Base-by-base conservation (phyloP, 2,329 filamentous ascomycete species). In the Xylaria sp. region DNA sequence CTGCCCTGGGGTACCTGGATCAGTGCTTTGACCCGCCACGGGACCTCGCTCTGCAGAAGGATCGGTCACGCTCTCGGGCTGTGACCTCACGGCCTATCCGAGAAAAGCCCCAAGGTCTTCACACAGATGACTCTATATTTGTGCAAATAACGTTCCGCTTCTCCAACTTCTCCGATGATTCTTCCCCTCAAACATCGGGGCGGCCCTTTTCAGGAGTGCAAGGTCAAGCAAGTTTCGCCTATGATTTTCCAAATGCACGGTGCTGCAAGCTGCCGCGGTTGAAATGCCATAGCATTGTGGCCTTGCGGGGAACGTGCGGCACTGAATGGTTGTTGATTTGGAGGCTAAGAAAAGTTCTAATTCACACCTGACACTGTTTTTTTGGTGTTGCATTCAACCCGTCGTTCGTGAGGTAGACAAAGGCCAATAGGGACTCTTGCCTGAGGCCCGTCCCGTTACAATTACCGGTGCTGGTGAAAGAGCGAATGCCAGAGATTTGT, bases 341-440 rank as follows among this genome's bases (percentile, higher is more conserved):
- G 52, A 64, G 66, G 71, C 70, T 65, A 64, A 48, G 73, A 69
- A 70, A 62, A 64, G 55, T 69, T 71, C 64, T 64, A 72, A 62
- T 56, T 73, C 71, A 72, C 71, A 72, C 65, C 72, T 76, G 74
- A 76, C 71, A 61, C 63, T 61, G 28, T 69, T 36, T 70, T 73
- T 72, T 8, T 66, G 51, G 39, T 61, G 62, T 66, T 51, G 58
- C 62, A 63, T 63, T 60, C 49, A 31, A 28, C 43, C 64, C 43
- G 13, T 36, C n/a, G 60, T 60, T 57, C 49, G 52, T 43, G 46
- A 66, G 55, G 63, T 28, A 49, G 57, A 51, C 18, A 46, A 43
- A 46, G 28, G 36, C 59, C 66, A 71, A 66, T 64, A 58, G 67
- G 54, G 57, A 61, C 23, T 41, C 62, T 51, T 69, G 64, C 64